A percentile compares a stretch with the other conserved stretches of the same genome.
Evolutionary conservation across 164 flowering plant genomes (phyloP).

Genomic region (Paratinospora sagittata): DNA sequence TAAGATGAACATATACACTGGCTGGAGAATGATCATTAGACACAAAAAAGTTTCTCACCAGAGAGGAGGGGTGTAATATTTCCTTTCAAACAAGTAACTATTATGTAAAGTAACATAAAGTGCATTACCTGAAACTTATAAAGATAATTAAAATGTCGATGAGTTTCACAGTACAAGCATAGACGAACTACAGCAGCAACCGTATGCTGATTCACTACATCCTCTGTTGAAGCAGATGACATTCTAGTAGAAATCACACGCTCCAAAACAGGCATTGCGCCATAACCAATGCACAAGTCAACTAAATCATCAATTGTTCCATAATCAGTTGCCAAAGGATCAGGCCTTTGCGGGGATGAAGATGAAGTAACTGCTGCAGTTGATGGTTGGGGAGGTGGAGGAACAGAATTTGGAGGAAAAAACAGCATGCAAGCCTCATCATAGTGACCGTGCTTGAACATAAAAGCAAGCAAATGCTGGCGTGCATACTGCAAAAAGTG

Average conservation of each 20-base stretch:
- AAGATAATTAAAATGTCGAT: constrained; percentile 85
- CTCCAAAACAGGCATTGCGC: constrained; percentile 78
- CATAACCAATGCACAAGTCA: constrained; percentile 82
- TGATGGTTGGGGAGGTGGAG: constrained; percentile 70
- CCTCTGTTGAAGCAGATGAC: constrained; percentile 42
- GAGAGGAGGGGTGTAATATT: too few relatives aligned
- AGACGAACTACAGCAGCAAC: constrained; percentile 73
- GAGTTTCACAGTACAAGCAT: constrained; percentile 87
- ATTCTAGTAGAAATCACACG: constrained; percentile 73
- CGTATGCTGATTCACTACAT: constrained; percentile 53
- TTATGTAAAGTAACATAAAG: background rate
- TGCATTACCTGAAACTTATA: constrained; percentile 79
- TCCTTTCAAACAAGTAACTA: too few relatives aligned
- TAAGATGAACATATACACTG: too few relatives aligned
- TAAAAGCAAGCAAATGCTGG: constrained; percentile 70
- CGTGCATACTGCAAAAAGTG: constrained; percentile 70
- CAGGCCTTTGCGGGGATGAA: constrained; percentile 82
- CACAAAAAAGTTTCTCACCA: too few relatives aligned
- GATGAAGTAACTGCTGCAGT: constrained; percentile 52
- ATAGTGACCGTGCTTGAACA: constrained; percentile 91
- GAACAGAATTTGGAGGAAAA: constrained; percentile 71
- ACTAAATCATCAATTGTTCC: constrained; percentile 94
- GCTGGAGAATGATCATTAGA: too few relatives aligned
- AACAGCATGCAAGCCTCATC: constrained; percentile 78
- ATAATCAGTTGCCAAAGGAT: constrained; percentile 86